A percentile compares a stretch with the other conserved stretches of the same genome.
Evolutionary conservation across 179 eudicot species (phyloP).

Genomic region (Drosera spatulata): DNA sequence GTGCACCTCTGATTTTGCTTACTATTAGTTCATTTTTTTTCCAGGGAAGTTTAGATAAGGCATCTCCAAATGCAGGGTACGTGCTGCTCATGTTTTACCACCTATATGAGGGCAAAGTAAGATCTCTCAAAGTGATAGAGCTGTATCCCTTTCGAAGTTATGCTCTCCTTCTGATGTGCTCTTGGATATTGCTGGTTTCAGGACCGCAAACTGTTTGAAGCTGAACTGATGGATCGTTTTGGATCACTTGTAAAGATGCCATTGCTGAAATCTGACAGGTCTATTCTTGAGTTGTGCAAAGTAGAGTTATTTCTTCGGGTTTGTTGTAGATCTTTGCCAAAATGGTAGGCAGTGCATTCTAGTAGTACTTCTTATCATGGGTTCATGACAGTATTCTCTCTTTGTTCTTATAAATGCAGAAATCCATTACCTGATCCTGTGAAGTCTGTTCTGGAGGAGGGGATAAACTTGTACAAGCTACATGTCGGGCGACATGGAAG

Average conservation of each 20-base stretch:
- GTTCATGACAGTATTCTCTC: too few relatives aligned
- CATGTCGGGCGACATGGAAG: conserved; percentile 69
- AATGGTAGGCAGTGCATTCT: too few relatives aligned
- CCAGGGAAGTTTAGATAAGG: conserved; percentile 91
- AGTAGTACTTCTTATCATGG: too few relatives aligned
- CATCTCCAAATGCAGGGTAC: conserved; percentile 80
- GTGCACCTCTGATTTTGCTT: background rate
- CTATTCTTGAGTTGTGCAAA: background rate
- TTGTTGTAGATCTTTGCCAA: background rate
- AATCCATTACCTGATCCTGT: conserved; percentile 55
- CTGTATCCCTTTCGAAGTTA: background rate
- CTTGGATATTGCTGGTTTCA: conserved; percentile 14
- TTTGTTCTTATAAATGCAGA: conserved; percentile 21
- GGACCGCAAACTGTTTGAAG: conserved; percentile 75
- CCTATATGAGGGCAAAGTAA: conserved; percentile 89
- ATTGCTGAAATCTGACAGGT: conserved; percentile 70
- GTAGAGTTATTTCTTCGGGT: background rate
- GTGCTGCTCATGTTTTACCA: conserved; percentile 88
- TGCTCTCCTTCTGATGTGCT: background rate
- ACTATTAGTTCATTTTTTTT: conserved; percentile 6
- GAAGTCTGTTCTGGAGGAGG: conserved; percentile 72
- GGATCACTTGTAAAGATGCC: conserved; percentile 96
- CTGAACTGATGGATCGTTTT: conserved; percentile 84
- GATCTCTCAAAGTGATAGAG: conserved; percentile 1
- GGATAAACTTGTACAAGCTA: conserved; percentile 61